Conservation (phyloP, 169 alveolate species). For the Theileria sp. region DNA sequence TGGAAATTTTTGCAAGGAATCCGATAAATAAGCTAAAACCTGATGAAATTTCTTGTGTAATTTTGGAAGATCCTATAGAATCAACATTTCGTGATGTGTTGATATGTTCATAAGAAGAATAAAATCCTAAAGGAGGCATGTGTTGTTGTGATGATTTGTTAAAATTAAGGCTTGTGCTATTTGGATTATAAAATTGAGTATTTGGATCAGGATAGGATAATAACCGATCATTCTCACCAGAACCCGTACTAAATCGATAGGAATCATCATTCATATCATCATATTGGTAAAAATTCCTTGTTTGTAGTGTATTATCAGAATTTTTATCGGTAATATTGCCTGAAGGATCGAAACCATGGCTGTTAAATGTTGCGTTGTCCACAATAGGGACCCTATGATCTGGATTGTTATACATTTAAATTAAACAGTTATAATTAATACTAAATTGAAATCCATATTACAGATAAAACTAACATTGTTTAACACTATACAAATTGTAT, state of each 20-base stretch:
- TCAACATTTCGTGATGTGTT: background rate
- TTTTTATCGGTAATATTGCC: background rate
- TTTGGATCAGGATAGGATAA: background rate
- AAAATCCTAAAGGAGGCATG: background rate
- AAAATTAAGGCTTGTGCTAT: background rate
- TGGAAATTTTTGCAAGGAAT: background rate
- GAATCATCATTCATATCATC: constrained; percentile 1
- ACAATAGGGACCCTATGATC: constrained; percentile 15
- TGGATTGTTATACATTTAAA: constrained; percentile 17
- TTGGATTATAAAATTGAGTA: background rate
- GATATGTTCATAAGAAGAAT: constrained; percentile 4
- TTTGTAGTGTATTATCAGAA: background rate
- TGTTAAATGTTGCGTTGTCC: constrained; percentile 35
- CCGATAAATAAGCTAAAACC: background rate
- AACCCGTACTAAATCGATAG: constrained; percentile 11
- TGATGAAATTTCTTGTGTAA: background rate
- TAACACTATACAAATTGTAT: background rate
- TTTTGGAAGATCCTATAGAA: background rate
- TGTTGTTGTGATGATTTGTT: background rate
- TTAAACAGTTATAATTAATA: background rate
- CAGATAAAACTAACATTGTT: background rate
- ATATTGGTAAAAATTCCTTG: constrained; percentile 22
- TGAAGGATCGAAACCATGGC: constrained; percentile 42
- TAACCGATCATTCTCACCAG: constrained; percentile 9
- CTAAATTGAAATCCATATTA: constrained; percentile 1